These are phyloP conservation scores for Corylus americana DNA, from an alignment of 306 rosid genomes.

Conservation along the genomic window DNA sequence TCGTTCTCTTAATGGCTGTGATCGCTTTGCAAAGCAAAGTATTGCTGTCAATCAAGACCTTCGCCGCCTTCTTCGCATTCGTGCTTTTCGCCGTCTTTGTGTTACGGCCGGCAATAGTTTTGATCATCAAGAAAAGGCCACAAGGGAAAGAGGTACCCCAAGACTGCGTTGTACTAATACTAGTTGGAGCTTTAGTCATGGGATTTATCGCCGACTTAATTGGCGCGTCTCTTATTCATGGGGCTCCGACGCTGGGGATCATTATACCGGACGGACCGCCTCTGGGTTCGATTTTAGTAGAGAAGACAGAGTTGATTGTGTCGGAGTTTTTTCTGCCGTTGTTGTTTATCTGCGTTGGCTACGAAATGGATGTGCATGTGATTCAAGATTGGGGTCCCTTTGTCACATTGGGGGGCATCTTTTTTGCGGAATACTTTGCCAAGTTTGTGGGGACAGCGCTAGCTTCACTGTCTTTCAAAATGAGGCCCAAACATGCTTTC, in stretches of 20 bases:
- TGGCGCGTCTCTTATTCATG: constrained; percentile 4
- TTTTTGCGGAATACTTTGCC: not conserved
- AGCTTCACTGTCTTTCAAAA: constrained; percentile 31
- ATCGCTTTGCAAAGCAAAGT: not conserved
- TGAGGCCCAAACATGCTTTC: constrained; percentile 29
- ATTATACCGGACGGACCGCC: constrained; percentile 37
- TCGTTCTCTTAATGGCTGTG: not conserved
- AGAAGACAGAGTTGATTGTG: constrained; percentile 21
- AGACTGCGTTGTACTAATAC: not conserved
- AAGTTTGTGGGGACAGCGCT: constrained; percentile 31
- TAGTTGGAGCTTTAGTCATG: constrained; percentile 23
- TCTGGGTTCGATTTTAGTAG: constrained; percentile 25
- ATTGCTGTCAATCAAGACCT: not conserved
- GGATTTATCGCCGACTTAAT: not conserved
- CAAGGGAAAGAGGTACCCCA: constrained; percentile 28
- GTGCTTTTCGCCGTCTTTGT: not conserved
- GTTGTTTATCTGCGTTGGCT: constrained; percentile 25
- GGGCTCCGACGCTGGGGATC: constrained; percentile 26
- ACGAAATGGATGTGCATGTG: not conserved
- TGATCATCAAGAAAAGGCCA: constrained; percentile 22
- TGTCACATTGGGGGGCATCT: constrained; percentile 18
- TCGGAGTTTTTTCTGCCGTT: constrained; percentile 26
- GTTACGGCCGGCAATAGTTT: constrained; percentile 17
- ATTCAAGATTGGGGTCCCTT: constrained; percentile 17
- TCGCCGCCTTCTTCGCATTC: not conserved